A percentile compares a stretch with the other conserved stretches of the same genome.
These are phyloP conservation scores for Trichophaea hybrida DNA, from an alignment of 2,329 filamentous ascomycete species.

Conservation along the genomic window DNA sequence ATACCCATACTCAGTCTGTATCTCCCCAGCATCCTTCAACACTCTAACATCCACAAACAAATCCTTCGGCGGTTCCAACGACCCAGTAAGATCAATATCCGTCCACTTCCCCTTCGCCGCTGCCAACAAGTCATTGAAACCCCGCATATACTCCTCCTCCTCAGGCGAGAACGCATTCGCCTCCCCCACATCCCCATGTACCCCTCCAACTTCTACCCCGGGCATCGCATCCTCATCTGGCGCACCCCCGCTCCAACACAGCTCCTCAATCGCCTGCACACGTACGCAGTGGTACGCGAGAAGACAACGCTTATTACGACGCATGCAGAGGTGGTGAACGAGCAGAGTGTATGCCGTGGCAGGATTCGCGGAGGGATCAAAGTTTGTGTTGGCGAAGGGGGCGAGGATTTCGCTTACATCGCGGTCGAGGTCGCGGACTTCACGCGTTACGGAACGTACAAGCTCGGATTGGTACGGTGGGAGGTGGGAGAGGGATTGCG, in stretches of 20 bases:
- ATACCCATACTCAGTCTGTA: conserved; percentile 96
- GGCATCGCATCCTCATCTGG: conserved; percentile 40
- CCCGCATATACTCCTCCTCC: conserved; percentile 88
- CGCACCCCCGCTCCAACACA: conserved; percentile 73
- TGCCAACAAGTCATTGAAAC: conserved; percentile 83
- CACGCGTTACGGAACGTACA: conserved; percentile 71
- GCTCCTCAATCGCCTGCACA: conserved; percentile 79
- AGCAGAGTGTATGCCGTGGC: conserved; percentile 76
- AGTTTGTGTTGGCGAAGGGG: conserved; percentile 55
- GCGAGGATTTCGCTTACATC: conserved; percentile 67
- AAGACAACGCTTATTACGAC: conserved; percentile 87
- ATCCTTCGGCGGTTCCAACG: conserved; percentile 83
- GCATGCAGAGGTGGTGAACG: conserved; percentile 88
- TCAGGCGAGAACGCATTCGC: conserved; percentile 74
- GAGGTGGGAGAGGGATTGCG: conserved; percentile 68
- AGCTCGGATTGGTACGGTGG: conserved; percentile 88
- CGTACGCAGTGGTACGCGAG: conserved; percentile 86
- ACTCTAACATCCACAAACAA: conserved; percentile 95
- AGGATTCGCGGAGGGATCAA: conserved; percentile 70
- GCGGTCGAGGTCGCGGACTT: conserved; percentile 84
- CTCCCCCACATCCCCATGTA: conserved; percentile 74
- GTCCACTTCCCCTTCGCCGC: conserved; percentile 98
- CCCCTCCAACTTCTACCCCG: conserved; percentile 34
- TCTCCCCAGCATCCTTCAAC: conserved; percentile 91
- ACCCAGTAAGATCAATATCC: conserved; percentile 88